phyloP scores from a whole-genome alignment of 2,329 filamentous ascomycete genomes.

The Scortechinia acanthostroma region DNA sequence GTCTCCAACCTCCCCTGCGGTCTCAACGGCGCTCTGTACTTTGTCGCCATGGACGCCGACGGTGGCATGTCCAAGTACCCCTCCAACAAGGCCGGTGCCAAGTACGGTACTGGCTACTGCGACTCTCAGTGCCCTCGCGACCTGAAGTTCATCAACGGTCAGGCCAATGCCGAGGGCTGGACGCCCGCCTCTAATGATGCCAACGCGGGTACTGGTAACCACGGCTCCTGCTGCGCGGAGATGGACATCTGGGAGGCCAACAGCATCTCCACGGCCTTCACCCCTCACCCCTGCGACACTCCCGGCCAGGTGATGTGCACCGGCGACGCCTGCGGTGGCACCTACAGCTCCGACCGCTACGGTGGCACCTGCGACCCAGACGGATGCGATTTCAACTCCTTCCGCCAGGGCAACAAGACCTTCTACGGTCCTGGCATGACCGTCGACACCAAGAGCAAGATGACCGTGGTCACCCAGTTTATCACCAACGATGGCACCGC shows the following conservation, averaged over 20 bases:
- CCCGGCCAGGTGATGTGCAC: constrained; percentile 32
- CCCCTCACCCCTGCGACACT: constrained; percentile 38
- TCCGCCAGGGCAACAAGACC: constrained; percentile 28
- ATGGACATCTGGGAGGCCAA: constrained; percentile 57
- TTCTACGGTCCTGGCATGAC: constrained; percentile 16
- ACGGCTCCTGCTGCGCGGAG: constrained; percentile 57
- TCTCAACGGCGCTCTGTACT: constrained; percentile 59
- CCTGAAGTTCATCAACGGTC: constrained; percentile 41
- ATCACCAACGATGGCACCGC: constrained; percentile 23
- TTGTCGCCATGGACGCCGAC: constrained; percentile 53
- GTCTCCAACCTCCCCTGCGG: constrained; percentile 57
- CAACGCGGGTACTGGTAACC: constrained; percentile 45
- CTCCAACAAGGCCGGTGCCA: constrained; percentile 49
- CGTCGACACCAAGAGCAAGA: constrained; percentile 28
- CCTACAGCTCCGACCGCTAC: constrained; percentile 43
- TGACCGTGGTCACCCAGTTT: constrained; percentile 39
- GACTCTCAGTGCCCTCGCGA: constrained; percentile 48
- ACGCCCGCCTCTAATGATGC: constrained; percentile 38
- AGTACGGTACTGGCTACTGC: constrained; percentile 58
- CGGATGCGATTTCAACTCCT: constrained; percentile 35
- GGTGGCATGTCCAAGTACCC: constrained; percentile 43
- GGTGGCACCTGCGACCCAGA: constrained; percentile 33
- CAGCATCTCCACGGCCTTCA: constrained; percentile 29
- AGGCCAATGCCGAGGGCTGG: constrained; percentile 43
- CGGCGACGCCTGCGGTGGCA: constrained; percentile 38